phyloP scores from a whole-genome alignment of 169 alveolate genomes.

The Cardiosporidium cionae region DNA sequence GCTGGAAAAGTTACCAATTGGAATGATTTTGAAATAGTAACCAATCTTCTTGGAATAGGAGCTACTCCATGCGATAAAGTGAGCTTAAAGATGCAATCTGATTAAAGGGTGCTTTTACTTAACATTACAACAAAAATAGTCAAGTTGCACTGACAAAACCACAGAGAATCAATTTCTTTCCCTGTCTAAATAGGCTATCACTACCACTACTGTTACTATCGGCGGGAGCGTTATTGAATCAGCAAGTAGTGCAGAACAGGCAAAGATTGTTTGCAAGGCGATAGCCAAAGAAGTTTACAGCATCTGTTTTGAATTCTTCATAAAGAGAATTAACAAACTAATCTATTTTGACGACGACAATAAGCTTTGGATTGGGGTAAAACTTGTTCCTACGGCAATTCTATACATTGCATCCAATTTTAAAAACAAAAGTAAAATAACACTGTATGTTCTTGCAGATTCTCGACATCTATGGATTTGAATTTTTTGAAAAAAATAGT shows the following conservation, averaged over 20 bases:
- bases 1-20: not conserved
- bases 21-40: not conserved
- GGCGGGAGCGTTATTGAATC: constrained; percentile 13
- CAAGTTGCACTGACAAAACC: no score
- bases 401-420: not conserved
- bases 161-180: not conserved
- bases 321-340: constrained; percentile 1
- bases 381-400: not conserved
- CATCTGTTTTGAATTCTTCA: constrained; percentile 10
- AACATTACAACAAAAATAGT: not conserved
- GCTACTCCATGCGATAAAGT: not conserved
- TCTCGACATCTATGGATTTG: constrained; percentile 77
- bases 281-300: constrained; percentile 26
- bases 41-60: not conserved
- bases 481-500: constrained; percentile 66
- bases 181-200: constrained; percentile 15
- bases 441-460: constrained; percentile 8
- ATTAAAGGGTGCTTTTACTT: no score
- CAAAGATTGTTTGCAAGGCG: constrained; percentile 3
- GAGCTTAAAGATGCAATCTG: not conserved
- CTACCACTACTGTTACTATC: constrained; percentile 4
- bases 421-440: not conserved
- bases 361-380: constrained; percentile 23
- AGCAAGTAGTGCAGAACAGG: constrained; percentile 16
- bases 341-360: constrained; percentile 16